Evolutionary conservation across 805 yeast genomes (phyloP).

Genomic region (Saccharomycopsis sp.): DNA sequence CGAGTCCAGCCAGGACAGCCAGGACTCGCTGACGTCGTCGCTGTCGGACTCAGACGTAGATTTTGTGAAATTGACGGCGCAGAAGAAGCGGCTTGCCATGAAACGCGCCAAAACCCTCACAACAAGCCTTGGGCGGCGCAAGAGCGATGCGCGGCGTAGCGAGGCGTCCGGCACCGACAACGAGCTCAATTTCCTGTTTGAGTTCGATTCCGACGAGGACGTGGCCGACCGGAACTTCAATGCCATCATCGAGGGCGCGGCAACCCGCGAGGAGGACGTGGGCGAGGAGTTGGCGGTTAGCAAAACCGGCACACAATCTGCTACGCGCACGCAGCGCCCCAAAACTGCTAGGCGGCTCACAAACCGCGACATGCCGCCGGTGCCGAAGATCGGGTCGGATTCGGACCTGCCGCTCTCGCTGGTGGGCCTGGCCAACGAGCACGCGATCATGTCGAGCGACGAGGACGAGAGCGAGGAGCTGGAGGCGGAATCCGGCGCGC

Average conservation of each 20-base stretch:
- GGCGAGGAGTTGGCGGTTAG: constrained; percentile 48
- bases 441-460: constrained; percentile 25
- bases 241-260: constrained; percentile 17
- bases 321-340: constrained; percentile 39
- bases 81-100: constrained; percentile 51
- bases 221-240: constrained; percentile 16
- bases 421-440: constrained; percentile 13
- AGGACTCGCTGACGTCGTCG: constrained; percentile 34
- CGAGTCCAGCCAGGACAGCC: too few species aligned
- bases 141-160: constrained; percentile 15
- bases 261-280: constrained; percentile 44
- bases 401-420: constrained; percentile 26
- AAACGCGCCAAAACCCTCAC: constrained; percentile 33
- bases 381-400: constrained; percentile 31
- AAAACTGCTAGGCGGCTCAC: constrained; percentile 59
- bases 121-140: constrained; percentile 22
- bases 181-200: constrained; percentile 38
- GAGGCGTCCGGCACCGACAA: too few species aligned
- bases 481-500: constrained; percentile 24
- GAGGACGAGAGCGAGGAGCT: constrained; percentile 32
- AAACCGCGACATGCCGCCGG: constrained; percentile 36
- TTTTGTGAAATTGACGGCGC: constrained; percentile 64
- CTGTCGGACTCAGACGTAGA: constrained; percentile 66
- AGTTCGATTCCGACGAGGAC: constrained; percentile 37
- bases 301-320: constrained; percentile 3